Percentiles rank a stretch among this genome's conserved stretches.
Evolutionary conservation across 2,329 filamentous ascomycete genomes (phyloP).

Genomic region (Epicoccum sorghinum): DNA sequence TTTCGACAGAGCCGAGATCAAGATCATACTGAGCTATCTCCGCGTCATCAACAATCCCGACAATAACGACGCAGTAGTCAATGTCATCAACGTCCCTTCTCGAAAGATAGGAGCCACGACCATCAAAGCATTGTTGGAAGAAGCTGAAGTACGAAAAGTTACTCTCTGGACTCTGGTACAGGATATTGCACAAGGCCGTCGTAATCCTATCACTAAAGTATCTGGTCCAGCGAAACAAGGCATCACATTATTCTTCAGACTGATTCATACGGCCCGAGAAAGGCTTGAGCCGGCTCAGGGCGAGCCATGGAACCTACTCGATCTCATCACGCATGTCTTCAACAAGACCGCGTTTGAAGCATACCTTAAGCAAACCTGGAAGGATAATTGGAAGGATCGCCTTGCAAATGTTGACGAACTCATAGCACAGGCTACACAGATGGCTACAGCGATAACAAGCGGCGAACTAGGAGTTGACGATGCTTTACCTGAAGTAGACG

Average conservation of each 20-base stretch:
- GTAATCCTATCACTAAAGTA: conserved; percentile 60
- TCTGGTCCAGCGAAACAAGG: conserved; percentile 62
- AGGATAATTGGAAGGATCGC: conserved; percentile 68
- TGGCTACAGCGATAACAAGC: conserved; percentile 57
- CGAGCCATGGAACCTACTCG: conserved; percentile 46
- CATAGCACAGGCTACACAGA: conserved; percentile 77
- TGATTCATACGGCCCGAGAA: conserved; percentile 63
- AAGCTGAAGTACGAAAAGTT: conserved; percentile 72
- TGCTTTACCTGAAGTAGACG: conserved; percentile 70
- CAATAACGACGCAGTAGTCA: conserved; percentile 83
- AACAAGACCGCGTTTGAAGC: conserved; percentile 73
- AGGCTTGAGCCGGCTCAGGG: conserved; percentile 58
- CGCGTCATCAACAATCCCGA: conserved; percentile 82
- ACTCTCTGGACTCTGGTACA: conserved; percentile 80
- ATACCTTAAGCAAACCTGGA: conserved; percentile 74
- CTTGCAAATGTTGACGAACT: conserved; percentile 93
- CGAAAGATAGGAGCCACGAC: conserved; percentile 82
- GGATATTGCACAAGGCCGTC: conserved; percentile 60
- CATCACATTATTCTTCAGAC: conserved; percentile 62
- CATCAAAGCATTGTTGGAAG: conserved; percentile 73
- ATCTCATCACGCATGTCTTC: conserved; percentile 63
- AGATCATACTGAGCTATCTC: conserved; percentile 85
- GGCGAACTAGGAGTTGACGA: conserved; percentile 53
- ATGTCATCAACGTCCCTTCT: conserved; percentile 83
- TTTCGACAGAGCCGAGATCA: conserved; percentile 89